Conservation (phyloP, 139 green algal genomes). For the Picochlorum sp. region DNA sequence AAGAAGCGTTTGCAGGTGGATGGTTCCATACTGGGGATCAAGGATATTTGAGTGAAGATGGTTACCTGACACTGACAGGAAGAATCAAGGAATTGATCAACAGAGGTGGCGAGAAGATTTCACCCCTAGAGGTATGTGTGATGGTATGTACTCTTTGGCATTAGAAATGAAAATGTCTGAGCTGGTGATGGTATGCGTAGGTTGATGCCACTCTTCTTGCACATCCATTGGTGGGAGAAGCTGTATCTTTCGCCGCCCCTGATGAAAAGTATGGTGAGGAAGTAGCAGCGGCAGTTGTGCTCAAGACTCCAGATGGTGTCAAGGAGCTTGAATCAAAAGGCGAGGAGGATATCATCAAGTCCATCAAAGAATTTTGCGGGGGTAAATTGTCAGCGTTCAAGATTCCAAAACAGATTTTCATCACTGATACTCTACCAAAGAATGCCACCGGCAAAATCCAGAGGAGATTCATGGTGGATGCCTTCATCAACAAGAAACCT, state of each 20-base stretch:
- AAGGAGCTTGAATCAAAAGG: not conserved
- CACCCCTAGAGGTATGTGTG: slow-evolving; percentile 53
- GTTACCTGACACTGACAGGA: slow-evolving; percentile 75
- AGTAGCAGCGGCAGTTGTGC: slow-evolving; percentile 70
- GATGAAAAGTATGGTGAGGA: slow-evolving; percentile 81
- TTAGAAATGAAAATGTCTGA: not conserved
- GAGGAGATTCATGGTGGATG: slow-evolving; percentile 51
- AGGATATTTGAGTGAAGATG: slow-evolving; percentile 63
- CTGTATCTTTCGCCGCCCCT: slow-evolving; percentile 69
- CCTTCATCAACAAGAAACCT: slow-evolving; percentile 40
- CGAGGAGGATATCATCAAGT: slow-evolving; percentile 13
- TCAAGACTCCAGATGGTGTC: slow-evolving; percentile 25
- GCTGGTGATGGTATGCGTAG: slow-evolving; percentile 16
- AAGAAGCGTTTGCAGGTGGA: slow-evolving; percentile 44
- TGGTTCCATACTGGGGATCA: slow-evolving; percentile 74
- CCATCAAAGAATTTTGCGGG: slow-evolving; percentile 32
- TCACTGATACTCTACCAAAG: slow-evolving; percentile 63
- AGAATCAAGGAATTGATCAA: slow-evolving; percentile 93
- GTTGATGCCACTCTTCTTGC: slow-evolving; percentile 64
- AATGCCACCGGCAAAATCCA: slow-evolving; percentile 81
- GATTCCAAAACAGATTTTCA: slow-evolving; percentile 51
- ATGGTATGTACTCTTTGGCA: not conserved
- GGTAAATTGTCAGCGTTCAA: slow-evolving; percentile 64
- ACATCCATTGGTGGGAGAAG: slow-evolving; percentile 66
- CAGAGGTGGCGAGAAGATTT: slow-evolving; percentile 80